phyloP scores from a whole-genome alignment of 2,329 filamentous ascomycete genomes.

The Tolypocladium capitatum region DNA sequence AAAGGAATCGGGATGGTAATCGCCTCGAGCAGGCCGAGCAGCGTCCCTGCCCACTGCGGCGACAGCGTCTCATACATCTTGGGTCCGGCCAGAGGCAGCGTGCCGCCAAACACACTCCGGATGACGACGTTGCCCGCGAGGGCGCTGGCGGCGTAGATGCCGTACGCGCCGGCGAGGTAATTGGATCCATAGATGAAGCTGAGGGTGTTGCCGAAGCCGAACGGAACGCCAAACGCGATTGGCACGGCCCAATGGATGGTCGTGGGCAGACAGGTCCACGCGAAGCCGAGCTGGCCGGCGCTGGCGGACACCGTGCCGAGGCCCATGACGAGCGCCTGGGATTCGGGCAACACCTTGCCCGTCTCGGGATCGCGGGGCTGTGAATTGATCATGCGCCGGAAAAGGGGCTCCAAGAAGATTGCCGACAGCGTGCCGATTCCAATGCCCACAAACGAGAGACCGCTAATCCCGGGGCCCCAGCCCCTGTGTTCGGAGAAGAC shows the following conservation, averaged over 20 bases:
- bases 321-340: constrained; percentile 67
- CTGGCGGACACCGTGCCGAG: constrained; percentile 64
- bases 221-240: constrained; percentile 65
- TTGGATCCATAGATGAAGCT: constrained; percentile 76
- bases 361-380: constrained; percentile 65
- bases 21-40: constrained; percentile 62
- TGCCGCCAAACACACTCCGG: constrained; percentile 61
- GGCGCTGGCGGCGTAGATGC: constrained; percentile 69
- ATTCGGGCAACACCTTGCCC: constrained; percentile 61
- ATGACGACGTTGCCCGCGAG: constrained; percentile 69
- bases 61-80: constrained; percentile 57
- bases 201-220: constrained; percentile 62
- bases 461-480: constrained; percentile 61
- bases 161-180: constrained; percentile 67
- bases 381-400: constrained; percentile 63
- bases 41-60: constrained; percentile 66
- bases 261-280: constrained; percentile 70
- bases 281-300: constrained; percentile 71
- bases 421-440: constrained; percentile 49
- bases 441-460: constrained; percentile 65
- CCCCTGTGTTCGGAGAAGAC: constrained; percentile 64
- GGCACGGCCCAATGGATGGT: constrained; percentile 73
- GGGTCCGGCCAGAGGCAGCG: constrained; percentile 61
- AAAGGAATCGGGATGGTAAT: constrained; percentile 67
- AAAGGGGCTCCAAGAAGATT: constrained; percentile 54